Conservation (phyloP, 2,329 filamentous ascomycete species). For the Trichoderma atroviride region DNA sequence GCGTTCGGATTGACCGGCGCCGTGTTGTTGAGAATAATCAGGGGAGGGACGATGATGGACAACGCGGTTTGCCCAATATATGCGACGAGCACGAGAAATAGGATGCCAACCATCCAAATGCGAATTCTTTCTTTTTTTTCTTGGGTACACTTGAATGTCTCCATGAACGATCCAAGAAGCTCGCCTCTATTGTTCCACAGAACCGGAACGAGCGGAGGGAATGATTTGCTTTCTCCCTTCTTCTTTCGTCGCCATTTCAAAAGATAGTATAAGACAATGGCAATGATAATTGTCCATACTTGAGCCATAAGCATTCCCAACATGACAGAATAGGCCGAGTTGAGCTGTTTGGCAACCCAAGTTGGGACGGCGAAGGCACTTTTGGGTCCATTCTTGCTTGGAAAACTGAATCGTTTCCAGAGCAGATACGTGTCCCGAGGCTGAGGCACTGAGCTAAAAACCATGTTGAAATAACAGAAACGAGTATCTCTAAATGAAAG, state of each 20-base stretch:
- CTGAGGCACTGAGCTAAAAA: neutral
- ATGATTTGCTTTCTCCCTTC: neutral
- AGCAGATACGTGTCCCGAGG: neutral
- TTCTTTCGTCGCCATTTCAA: neutral
- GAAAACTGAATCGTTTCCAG: slow-evolving; percentile 2
- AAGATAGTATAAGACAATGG: neutral
- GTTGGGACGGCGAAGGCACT: neutral
- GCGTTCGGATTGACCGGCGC: slow-evolving; percentile 3
- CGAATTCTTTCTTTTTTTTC: neutral
- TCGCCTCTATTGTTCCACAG: neutral
- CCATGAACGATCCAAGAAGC: neutral
- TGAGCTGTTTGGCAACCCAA: slow-evolving; percentile 1
- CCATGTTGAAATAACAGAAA: neutral
- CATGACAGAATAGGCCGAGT: neutral
- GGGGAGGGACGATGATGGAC: neutral
- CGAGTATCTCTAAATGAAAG: neutral
- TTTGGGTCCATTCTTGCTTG: neutral
- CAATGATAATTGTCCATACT: slow-evolving; percentile 1
- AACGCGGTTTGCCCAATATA: neutral
- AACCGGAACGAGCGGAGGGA: neutral
- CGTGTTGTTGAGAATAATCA: slow-evolving; percentile 11
- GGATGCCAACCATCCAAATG: neutral
- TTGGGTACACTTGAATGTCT: neutral
- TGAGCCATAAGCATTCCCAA: neutral
- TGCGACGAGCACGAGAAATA: neutral